Base-by-base conservation (phyloP, 768 basidiomycete genomes). In the Agrocybe chaxingu region DNA sequence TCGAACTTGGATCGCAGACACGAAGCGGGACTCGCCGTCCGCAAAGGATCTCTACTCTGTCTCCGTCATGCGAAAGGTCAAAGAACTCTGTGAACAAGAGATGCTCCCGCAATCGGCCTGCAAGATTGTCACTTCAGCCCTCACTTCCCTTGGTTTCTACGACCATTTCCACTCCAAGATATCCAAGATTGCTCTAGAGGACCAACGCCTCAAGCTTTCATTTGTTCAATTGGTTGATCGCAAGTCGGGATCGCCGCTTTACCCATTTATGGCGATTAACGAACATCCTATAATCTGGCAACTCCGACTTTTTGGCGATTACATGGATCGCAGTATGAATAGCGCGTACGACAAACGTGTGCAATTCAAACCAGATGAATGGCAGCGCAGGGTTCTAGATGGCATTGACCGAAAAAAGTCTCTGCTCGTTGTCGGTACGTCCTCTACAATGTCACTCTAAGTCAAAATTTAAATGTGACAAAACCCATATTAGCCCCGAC, bases 261-360 rank as follows among this genome's bases (percentile, higher is more conserved):
- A 82, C 53, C 59, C 69, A 9, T 85, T 78, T 55, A 83, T 87
- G 82, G 58, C 51, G 1, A 77, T 85, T 48, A 66, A 55, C 1
- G 83, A 85, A 50, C 68, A 81, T 51, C 81, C 82, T 1, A 62
- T 84, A 7, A 65, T 70, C 9, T 89, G 86, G 84, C 86, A 88
- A 60, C 67, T 89, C 19, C 75, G 82, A n/a, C 62, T 78, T 8
- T 87, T 86, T 50, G 87, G 86, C 5, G 78, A 85, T 54, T 83
- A 71, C 58, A 84, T 89, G 86, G 84, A 87, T 57, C 71, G 86
- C 33, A 81, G 77, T 52, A 84, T 89, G 80, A 86, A 86, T 53
- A 74, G 81, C 37, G 67, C 75, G 46, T 60, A 66, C 0, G 87
- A 89, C 64, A 42, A 62, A 5, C 74, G 86, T 0, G 85, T 88